Evolutionary conservation across 805 yeast genomes (phyloP), one percentile per base, ranked within the genome.

Genomic region (Monosporozyma yasuniensis): DNA sequence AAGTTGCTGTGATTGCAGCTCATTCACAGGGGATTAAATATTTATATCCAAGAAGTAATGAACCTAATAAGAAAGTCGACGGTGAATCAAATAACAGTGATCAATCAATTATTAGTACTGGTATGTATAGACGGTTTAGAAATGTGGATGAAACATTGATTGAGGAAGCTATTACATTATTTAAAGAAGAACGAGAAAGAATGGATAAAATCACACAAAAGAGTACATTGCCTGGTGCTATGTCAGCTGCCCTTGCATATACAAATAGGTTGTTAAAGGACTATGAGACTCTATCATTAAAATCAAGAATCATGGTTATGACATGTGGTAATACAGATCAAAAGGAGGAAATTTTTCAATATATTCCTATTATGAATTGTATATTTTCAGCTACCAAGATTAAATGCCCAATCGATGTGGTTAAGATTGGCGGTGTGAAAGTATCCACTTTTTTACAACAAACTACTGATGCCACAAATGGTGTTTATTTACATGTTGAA

Each of bases 361-460:
- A 93, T 65, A 87, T 91, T 42, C 86, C 97, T 4, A 82, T 88
- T 42, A 93, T 93, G 98, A 93, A 93, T 66, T 77, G 93, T 52
- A 91, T 93, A 28, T 93, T 93, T 69, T 91, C 97, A 0, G 96
- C 98, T 0, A 96, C 93, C 57, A 91, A 90, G 66, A 78, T 85
- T 84, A 83, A 81, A 58, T 79, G 90, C 16, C 85, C 96, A 2
- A 81, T 93, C 21, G 98, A 93, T 65, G 90, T 90, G 11, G 91
- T 95, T 52, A 89, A 90, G 60, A 70, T 93, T 27, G 69, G 69
- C 27, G 69, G 67, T 7, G 49, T 56, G 10, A 56, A 59, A 42
- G 79, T 79, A 54, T 81, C 95, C 1, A 85, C 95, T 2, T 91
- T 89, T 63, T 70, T 93, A 52, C 98, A 93, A 63, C 99, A 93